Evolutionary conservation across 352 stramenopile genomes (phyloP).

Genomic region (Phytophthora meadii): DNA sequence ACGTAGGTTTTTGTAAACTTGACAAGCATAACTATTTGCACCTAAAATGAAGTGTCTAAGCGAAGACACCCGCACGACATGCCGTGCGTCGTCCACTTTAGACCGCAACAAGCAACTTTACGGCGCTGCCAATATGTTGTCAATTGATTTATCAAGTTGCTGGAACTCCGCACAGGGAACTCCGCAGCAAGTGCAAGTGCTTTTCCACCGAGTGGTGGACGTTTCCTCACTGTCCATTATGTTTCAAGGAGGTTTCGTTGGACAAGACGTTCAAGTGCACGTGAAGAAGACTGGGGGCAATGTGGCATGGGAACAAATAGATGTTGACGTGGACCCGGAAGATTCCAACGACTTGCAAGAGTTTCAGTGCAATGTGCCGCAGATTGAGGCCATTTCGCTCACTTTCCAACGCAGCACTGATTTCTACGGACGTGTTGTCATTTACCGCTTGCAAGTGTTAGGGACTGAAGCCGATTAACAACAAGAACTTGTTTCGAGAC

Average conservation of each 20-base stretch:
- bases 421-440: slow-evolving; percentile 77
- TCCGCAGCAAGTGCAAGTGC: slow-evolving; percentile 68
- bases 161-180: slow-evolving; percentile 77
- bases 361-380: slow-evolving; percentile 37
- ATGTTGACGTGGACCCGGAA: slow-evolving; percentile 42
- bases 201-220: slow-evolving; percentile 63
- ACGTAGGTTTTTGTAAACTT: background rate
- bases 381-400: slow-evolving; percentile 52
- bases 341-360: slow-evolving; percentile 68
- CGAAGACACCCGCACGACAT: slow-evolving; percentile 49
- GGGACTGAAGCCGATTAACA: background rate
- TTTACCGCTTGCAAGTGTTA: slow-evolving; percentile 62
- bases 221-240: slow-evolving; percentile 56
- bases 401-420: slow-evolving; percentile 69
- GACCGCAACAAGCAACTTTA: slow-evolving; percentile 74
- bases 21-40: background rate
- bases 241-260: slow-evolving; percentile 83
- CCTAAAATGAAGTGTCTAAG: slow-evolving; percentile 34
- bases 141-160: slow-evolving; percentile 53
- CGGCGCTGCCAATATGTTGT: slow-evolving; percentile 64
- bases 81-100: slow-evolving; percentile 72
- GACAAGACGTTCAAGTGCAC: slow-evolving; percentile 61
- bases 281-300: slow-evolving; percentile 15
- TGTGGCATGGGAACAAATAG: slow-evolving; percentile 33
- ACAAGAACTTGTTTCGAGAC: background rate